Evolutionary conservation across 192 early-diverging fungal genomes (phyloP), one percentile per base, ranked within the genome.

Genomic region (Globomyces pollinis-pini): DNA sequence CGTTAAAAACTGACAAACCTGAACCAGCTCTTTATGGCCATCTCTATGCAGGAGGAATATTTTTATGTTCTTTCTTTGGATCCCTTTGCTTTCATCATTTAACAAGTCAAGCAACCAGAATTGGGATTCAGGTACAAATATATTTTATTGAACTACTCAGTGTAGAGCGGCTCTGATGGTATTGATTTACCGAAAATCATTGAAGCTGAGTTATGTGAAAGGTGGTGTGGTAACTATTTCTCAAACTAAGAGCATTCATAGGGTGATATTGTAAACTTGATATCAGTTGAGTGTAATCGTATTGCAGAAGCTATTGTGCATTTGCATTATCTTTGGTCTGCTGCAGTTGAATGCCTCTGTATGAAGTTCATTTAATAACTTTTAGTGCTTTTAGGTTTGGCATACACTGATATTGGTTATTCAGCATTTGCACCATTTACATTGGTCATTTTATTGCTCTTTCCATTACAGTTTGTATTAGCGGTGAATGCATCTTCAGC

Each of bases 311-410:
- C 84, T 16, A 76, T 68, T 44, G 79, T 88, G 43, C 77, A 81
- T 66, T 84, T 78, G 72, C 86, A 88, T 62, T 88, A 74, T 49
- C 54, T 87, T 33, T 88, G 86, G 86, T 85, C 84, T 28, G 85
- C 86, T 2, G 69, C 72, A 1, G 29, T 85, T 13, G 85, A 88
- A 62, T 82, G 70, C n/a, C n/a, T n/a, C n/a, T n/a, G n/a, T n/a
- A n/a, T n/a, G n/a, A n/a, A n/a, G n/a, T n/a, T n/a, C n/a, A n/a
- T n/a, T n/a, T n/a, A n/a, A n/a, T n/a, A n/a, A n/a, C n/a, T n/a
- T 42, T 33, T 63, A 29, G 32, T 59, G n/a, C 20, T 42, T 9
- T 26, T 29, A 20, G 13, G 39, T 21, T 24, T 85, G 24, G 66
- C 71, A 6, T 69, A 66, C 31, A 43, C 72, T 11, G 75, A 85